phyloP scores from a whole-genome alignment of 2,329 filamentous ascomycete species.

The Penicillium sp. region DNA sequence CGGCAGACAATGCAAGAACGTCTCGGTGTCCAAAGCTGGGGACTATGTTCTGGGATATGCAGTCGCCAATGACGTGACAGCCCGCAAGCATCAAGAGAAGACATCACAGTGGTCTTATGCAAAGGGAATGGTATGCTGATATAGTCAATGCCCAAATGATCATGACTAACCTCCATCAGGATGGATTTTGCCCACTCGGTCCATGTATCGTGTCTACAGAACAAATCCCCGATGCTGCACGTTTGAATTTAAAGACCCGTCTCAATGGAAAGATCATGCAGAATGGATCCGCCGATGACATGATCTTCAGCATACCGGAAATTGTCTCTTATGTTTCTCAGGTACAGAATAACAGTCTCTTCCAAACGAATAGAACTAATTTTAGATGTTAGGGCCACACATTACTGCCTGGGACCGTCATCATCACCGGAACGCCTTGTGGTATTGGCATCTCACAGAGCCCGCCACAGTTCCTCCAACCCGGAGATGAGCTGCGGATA shows the following conservation, averaged over 20 bases:
- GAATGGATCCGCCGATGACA: conserved; percentile 10
- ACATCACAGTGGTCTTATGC: conserved; percentile 13
- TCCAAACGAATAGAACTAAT: background rate
- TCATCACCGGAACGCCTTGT: conserved; percentile 14
- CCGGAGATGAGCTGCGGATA: conserved; percentile 7
- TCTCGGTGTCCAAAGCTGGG: conserved; percentile 2
- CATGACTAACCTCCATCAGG: background rate
- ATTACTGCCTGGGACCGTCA: conserved; percentile 9
- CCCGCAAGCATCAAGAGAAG: conserved; percentile 8
- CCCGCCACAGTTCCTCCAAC: conserved; percentile 9
- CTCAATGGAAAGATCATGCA: conserved; percentile 13
- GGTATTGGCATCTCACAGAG: conserved; percentile 11
- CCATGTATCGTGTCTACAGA: conserved; percentile 13
- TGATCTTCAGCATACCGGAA: conserved; percentile 13
- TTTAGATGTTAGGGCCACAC: conserved; percentile 6
- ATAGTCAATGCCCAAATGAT: background rate
- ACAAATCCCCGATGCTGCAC: conserved; percentile 1
- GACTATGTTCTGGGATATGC: conserved; percentile 8
- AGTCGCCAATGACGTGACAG: conserved; percentile 11
- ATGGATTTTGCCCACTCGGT: conserved; percentile 13
- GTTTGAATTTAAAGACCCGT: conserved; percentile 7
- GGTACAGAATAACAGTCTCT: background rate
- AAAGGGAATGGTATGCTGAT: conserved; percentile 10
- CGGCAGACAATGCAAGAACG: conserved; percentile 8
- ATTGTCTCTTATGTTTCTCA: conserved; percentile 14